Percentiles rank a stretch among this genome's conserved stretches.
phyloP scores from a whole-genome alignment of 75 land plant species.

The Ceratopteris richardii region DNA sequence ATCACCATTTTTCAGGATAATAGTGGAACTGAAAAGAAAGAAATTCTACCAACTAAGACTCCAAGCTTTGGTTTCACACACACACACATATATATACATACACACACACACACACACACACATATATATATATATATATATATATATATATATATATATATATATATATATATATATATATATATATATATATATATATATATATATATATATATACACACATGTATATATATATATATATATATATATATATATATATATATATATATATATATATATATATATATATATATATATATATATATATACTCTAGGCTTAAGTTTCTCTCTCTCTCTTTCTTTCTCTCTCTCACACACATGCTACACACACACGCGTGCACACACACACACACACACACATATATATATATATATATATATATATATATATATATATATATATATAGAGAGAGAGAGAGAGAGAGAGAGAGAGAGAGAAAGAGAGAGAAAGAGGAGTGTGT shows the following conservation, averaged over 20 bases:
- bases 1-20: too few relatives aligned
- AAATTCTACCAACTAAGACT: too few relatives aligned
- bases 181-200: neutral
- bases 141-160: neutral
- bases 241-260: slow-evolving; percentile 2
- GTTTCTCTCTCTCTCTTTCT: neutral
- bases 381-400: too few relatives aligned
- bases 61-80: too few relatives aligned
- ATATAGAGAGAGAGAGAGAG: too few relatives aligned
- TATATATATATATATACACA: neutral
- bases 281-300: neutral
- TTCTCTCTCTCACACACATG: neutral
- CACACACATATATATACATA: neutral
- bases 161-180: neutral
- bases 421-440: too few relatives aligned
- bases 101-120: neutral
- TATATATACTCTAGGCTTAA: neutral
- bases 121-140: neutral
- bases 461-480: too few relatives aligned
- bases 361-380: too few relatives aligned
- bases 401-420: too few relatives aligned
- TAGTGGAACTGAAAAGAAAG: too few relatives aligned
- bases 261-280: slow-evolving; percentile 1
- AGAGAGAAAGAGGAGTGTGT: too few relatives aligned
- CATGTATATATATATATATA: neutral